phyloP scores from a whole-genome alignment of 768 basidiomycete genomes.

The Brasilioporus rufonigricans region DNA sequence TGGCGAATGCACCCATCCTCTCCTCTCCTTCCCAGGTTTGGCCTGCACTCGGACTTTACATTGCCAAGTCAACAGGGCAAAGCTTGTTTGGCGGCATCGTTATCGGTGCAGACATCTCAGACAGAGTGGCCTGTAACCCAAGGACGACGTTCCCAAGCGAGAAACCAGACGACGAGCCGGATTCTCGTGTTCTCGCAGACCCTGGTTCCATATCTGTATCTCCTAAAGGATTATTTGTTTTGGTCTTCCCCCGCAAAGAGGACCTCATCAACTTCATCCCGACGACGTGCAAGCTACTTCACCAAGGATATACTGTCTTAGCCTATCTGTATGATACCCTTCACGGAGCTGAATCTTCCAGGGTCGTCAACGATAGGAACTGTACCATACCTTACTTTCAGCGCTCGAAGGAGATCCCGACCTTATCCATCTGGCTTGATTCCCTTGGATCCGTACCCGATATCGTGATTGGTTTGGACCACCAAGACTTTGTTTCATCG shows the following conservation, averaged over 20 bases:
- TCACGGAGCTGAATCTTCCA: neutral
- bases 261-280: slow-evolving; percentile 35
- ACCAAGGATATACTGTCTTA: slow-evolving; percentile 29
- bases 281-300: slow-evolving; percentile 36
- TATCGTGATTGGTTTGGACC: slow-evolving; percentile 34
- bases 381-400: slow-evolving; percentile 19
- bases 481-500: slow-evolving; percentile 27
- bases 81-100: slow-evolving; percentile 41
- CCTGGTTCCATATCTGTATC: slow-evolving; percentile 1
- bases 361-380: slow-evolving; percentile 11
- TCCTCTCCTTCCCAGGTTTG: slow-evolving; percentile 23
- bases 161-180: neutral
- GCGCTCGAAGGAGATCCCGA: slow-evolving; percentile 5
- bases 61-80: slow-evolving; percentile 30
- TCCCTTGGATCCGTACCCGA: slow-evolving; percentile 28
- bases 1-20: slow-evolving; percentile 20
- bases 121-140: neutral
- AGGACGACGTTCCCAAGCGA: neutral
- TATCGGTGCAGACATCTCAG: slow-evolving; percentile 14
- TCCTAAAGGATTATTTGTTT: slow-evolving; percentile 28
- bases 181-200: neutral
- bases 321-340: slow-evolving; percentile 32
- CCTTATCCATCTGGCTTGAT: slow-evolving; percentile 33
- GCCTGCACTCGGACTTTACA: slow-evolving; percentile 17
- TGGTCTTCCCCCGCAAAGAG: slow-evolving; percentile 34